Base-by-base conservation (phyloP, 495 filamentous ascomycete species). In the Filosporella fistucella region DNA sequence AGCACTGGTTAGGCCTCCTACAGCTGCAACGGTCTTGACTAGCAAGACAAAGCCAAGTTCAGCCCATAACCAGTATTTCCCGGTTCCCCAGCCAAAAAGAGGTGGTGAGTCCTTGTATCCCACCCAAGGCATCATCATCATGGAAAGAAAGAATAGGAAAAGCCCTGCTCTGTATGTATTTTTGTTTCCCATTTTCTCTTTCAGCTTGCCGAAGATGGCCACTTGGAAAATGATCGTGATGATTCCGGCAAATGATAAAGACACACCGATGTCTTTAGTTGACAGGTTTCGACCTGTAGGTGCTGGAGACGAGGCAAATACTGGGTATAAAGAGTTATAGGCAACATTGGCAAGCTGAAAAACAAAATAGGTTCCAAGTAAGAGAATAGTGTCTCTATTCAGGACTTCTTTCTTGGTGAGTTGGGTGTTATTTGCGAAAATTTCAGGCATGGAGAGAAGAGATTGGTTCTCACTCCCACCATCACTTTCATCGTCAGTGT, bases 181-280 rank as follows among this genome's bases (percentile, higher is more conserved):
- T 28, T 85, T 78, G 61, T 96, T 96, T 1, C 93, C 93, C 63
- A 95, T 71, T 49, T 81, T 84, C 18, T 87, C 80, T 52, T 91
- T 81, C 17, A 97, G 63, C 23, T 73, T 80, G 32, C 85, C 84
- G 56, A 95, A 97, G 4, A 94, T 63, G 42, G 82, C 84, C 4
- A 94, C 68, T 62, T 97, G 93, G 64, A 96, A 96, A 2, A 90
- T 51, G 18, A 98, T 96, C 0, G 89, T 91, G 9, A 87, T 80
- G 9, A 80, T 60, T 0, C 93, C 89, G 2, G 91, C 84, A 56
- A 96, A 86, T 0, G 89, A 89, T 32, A 97, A 72, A 0, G 86
- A 85, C 2, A 96, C 68, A 0, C 93, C 93, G 30, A 98, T 94
- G 33, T 86, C 86, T 30, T 80, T 74, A 0, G 94, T 86, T 0